A percentile compares a stretch with the other conserved stretches of the same genome.
phyloP scores from a whole-genome alignment of 2,329 filamentous ascomycete species.

The Onygena corvina region DNA sequence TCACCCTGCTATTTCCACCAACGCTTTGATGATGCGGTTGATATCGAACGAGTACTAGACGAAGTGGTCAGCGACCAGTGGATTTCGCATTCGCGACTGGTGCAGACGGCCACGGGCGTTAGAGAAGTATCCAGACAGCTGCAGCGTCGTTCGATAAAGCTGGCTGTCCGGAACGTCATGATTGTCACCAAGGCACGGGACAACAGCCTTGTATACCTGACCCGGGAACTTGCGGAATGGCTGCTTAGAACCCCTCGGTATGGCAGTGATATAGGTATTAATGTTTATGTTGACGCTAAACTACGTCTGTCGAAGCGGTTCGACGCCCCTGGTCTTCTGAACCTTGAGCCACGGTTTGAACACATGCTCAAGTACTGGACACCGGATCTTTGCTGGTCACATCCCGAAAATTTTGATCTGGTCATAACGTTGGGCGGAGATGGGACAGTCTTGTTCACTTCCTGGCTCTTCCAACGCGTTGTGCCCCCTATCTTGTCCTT shows the following conservation, averaged over 20 bases:
- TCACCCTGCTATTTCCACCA: constrained; percentile 98
- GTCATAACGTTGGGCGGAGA: constrained; percentile 89
- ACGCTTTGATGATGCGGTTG: constrained; percentile 88
- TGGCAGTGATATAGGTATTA: constrained; percentile 77
- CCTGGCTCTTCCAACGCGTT: constrained; percentile 91
- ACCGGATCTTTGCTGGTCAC: constrained; percentile 85
- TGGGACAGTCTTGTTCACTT: constrained; percentile 91
- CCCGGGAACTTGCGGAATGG: constrained; percentile 77
- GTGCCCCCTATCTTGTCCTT: constrained; percentile 91
- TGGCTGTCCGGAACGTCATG: constrained; percentile 89
- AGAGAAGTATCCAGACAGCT: constrained; percentile 93
- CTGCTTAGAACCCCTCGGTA: constrained; percentile 80
- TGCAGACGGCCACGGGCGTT: constrained; percentile 90
- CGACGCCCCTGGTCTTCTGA: constrained; percentile 58
- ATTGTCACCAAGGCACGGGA: constrained; percentile 97
- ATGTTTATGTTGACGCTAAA: constrained; percentile 97
- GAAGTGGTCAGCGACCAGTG: constrained; percentile 80
- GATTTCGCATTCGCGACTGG: constrained; percentile 84
- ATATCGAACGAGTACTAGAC: constrained; percentile 87
- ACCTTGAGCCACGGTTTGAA: constrained; percentile 62
- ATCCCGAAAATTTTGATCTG: constrained; percentile 89
- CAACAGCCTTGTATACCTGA: constrained; percentile 81
- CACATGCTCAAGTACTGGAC: constrained; percentile 92
- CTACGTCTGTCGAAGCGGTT: constrained; percentile 80
- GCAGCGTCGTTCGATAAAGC: constrained; percentile 79